Evolutionary conservation across 805 yeast species (phyloP).

Genomic region (Candida odintsovae): DNA sequence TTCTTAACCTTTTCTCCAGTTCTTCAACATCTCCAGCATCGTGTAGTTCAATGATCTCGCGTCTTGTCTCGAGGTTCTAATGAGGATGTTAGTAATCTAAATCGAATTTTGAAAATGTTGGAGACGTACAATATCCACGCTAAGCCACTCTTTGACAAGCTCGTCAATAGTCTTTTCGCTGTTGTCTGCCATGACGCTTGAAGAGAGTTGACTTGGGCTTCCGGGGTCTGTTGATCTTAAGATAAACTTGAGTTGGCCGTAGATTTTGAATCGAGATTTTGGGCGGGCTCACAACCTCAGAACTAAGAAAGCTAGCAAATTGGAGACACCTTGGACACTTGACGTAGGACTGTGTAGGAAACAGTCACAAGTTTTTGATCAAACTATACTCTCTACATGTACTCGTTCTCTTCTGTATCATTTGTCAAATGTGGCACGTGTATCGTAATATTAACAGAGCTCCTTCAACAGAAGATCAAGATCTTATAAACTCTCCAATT

Average conservation of each 20-base stretch:
- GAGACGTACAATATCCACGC: constrained; percentile 2
- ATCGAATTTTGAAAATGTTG: background rate
- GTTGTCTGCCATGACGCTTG: background rate
- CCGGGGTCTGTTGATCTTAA: background rate
- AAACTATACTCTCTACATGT: no score
- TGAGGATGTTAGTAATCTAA: background rate
- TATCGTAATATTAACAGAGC: no score
- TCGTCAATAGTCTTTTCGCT: background rate
- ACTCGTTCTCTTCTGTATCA: no score
- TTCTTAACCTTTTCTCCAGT: constrained; percentile 45
- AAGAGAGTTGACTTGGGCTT: background rate
- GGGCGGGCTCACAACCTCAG: background rate
- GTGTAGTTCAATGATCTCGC: constrained; percentile 47
- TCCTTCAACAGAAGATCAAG: no score
- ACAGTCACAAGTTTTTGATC: no score
- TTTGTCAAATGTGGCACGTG: no score
- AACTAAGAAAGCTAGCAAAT: no score
- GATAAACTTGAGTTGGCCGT: no score
- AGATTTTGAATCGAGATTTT: background rate
- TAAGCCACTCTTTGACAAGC: constrained; percentile 7
- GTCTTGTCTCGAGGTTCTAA: constrained; percentile 39
- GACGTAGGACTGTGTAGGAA: no score
- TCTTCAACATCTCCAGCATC: constrained; percentile 31
- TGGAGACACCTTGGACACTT: no score
- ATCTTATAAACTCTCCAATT: no score